Evolutionary conservation across 2,329 filamentous ascomycete genomes (phyloP), one percentile per base, ranked within the genome.

Genomic region (Colletotrichum phormii): DNA sequence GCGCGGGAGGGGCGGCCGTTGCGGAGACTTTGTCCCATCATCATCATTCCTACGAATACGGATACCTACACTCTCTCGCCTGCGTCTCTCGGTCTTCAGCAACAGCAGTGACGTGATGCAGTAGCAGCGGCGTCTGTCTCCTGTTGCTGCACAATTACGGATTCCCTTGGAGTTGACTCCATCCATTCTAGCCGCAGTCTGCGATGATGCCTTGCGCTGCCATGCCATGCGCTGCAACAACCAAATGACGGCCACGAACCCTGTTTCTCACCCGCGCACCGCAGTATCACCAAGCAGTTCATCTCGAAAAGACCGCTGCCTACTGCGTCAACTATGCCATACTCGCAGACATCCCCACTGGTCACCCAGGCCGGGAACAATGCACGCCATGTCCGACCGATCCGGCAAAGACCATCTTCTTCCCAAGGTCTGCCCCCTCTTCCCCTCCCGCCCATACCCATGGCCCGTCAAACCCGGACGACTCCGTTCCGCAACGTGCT

Each of bases 401-500:
- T 42, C 64, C 64, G 57, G 13, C 55, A 57, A 49, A 29, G 26
- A 26, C 24, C 22, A 8, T 42, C 18, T 31, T 3, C 54, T 4
- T 31, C 15, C 33, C 35, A 26, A 26, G 4, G 2, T n/a, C 58
- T 15, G 7, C 31, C 35, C 24, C 46, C 9, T 26, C 37, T 31
- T 42, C 22, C 29, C 18, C n/a, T 64, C 51, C 24, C 54, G 5
- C 51, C n/a, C 22, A 55, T 22, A 13, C 49, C 63, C 31, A 49
- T 18, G 42, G 18, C 42, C 42, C 42, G 42, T 49, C 51, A 26
- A 22, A 49, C 42, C 58, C 37, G 64, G 64, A 49, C 64, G 35
- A 58, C 33, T 64, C 64, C 51, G 24, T 67, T 67, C 64, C 55
- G 64, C 69, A 54, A 58, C 58, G 64, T 72, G 58, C 64, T 42